Conservation (phyloP, 257 asterid genomes). For the Solanum piurae region DNA sequence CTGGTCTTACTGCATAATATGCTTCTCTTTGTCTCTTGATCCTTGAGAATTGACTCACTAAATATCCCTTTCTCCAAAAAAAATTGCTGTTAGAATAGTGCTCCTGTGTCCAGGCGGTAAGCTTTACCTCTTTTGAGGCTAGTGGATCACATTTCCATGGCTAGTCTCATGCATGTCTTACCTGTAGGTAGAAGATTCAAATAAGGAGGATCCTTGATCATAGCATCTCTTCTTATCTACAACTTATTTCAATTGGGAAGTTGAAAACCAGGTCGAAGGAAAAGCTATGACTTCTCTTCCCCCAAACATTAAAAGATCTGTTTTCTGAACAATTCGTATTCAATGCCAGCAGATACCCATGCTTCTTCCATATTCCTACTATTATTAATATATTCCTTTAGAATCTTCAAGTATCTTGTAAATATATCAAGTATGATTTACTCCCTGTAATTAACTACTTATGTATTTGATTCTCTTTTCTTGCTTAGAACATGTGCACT, state of each 20-base stretch:
- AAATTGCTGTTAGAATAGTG: neutral
- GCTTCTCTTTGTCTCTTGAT: neutral
- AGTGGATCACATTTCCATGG: neutral
- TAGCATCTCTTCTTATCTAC: neutral
- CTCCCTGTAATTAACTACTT: neutral
- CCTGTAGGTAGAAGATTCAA: neutral
- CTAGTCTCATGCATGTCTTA: neutral
- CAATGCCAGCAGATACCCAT: neutral
- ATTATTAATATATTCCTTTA: neutral
- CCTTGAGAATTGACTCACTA: neutral
- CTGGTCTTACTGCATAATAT: neutral
- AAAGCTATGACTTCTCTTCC: neutral
- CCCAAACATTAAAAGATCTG: neutral
- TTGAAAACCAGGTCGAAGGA: neutral
- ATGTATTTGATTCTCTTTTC: neutral
- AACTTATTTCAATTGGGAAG: neutral
- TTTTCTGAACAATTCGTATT: neutral
- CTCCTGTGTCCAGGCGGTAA: neutral
- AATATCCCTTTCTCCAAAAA: neutral
- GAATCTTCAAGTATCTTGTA: neutral
- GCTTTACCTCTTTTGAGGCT: neutral
- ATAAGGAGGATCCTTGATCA: neutral
- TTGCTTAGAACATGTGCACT: neutral
- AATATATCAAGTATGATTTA: neutral
- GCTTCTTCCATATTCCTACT: neutral